These are phyloP conservation scores for Entomortierella lignicola DNA, from an alignment of 192 early-diverging fungal species.

Conservation along the genomic window DNA sequence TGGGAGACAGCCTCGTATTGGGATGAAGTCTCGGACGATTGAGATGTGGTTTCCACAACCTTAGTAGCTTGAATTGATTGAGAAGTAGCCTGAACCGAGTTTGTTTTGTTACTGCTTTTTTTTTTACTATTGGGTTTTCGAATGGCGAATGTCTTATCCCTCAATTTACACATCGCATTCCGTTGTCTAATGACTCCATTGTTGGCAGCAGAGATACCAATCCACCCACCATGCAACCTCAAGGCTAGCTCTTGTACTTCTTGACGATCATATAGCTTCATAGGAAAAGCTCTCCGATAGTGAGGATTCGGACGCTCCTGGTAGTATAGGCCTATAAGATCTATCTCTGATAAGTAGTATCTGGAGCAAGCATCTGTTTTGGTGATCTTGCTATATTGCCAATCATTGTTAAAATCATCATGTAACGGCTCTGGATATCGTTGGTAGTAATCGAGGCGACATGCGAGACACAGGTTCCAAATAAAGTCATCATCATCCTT, in stretches of 20 bases:
- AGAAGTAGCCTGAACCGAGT: too few relatives aligned
- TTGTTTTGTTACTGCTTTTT: too few relatives aligned
- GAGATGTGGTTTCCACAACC: too few relatives aligned
- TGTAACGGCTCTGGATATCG: slow-evolving; percentile 2
- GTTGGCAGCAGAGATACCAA: slow-evolving; percentile 6
- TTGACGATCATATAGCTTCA: slow-evolving; percentile 10
- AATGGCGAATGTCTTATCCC: not conserved
- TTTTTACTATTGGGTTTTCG: not conserved
- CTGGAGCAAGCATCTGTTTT: slow-evolving; percentile 7
- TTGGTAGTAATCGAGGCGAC: slow-evolving; percentile 11
- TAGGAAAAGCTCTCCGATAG: slow-evolving; percentile 3
- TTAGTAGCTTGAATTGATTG: too few relatives aligned
- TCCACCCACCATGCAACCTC: slow-evolving; percentile 19
- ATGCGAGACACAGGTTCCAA: slow-evolving; percentile 17
- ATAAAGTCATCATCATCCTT: not conserved
- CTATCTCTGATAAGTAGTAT: not conserved
- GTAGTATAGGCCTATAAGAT: not conserved
- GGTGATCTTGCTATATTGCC: not conserved
- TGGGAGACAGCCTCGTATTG: too few relatives aligned
- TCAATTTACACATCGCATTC: not conserved
- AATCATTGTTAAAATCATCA: not conserved
- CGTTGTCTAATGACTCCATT: not conserved
- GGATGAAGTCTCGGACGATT: too few relatives aligned
- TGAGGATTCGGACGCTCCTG: slow-evolving; percentile 1
- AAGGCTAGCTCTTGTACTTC: slow-evolving; percentile 7